These are phyloP conservation scores for Craspedostauros australis DNA, from an alignment of 108 stramenopile species.

Conservation along the genomic window DNA sequence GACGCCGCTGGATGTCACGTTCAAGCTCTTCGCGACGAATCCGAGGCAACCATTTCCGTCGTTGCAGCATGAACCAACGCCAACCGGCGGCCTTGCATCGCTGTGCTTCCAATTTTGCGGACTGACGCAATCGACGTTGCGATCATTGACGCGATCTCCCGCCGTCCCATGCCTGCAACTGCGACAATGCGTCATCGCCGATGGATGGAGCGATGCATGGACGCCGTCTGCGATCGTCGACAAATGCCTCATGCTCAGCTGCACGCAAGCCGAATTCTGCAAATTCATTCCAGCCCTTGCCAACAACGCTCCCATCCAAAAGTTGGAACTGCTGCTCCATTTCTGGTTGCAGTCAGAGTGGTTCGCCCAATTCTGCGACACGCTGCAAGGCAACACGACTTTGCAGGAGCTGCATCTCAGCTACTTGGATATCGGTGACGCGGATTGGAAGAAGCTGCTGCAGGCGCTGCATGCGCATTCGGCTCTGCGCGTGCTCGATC, in stretches of 20 bases:
- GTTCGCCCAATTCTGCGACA: not conserved
- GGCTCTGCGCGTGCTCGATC: not conserved
- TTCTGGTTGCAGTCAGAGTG: slow-evolving; percentile 3
- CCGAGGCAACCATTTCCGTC: not conserved
- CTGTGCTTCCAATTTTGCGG: slow-evolving; percentile 2
- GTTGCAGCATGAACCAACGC: not conserved
- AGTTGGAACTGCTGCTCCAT: slow-evolving; percentile 5
- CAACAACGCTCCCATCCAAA: not conserved
- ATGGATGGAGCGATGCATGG: not conserved
- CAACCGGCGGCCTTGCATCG: not conserved
- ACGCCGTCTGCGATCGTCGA: not conserved
- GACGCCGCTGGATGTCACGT: not conserved
- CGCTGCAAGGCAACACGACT: not conserved
- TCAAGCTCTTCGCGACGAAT: slow-evolving; percentile 7
- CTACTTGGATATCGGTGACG: slow-evolving; percentile 14
- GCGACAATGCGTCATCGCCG: not conserved
- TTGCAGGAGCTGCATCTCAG: slow-evolving; percentile 1
- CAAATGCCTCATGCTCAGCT: slow-evolving; percentile 2
- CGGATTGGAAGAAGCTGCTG: not conserved
- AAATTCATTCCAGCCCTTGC: slow-evolving; percentile 1
- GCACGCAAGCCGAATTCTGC: slow-evolving; percentile 8
- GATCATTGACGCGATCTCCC: not conserved
- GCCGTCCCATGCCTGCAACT: not conserved
- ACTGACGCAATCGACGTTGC: not conserved
- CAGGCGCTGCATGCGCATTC: slow-evolving; percentile 4